phyloP scores from a whole-genome alignment of 371 early-diverging fungal genomes.

The Blakeslea trispora region DNA sequence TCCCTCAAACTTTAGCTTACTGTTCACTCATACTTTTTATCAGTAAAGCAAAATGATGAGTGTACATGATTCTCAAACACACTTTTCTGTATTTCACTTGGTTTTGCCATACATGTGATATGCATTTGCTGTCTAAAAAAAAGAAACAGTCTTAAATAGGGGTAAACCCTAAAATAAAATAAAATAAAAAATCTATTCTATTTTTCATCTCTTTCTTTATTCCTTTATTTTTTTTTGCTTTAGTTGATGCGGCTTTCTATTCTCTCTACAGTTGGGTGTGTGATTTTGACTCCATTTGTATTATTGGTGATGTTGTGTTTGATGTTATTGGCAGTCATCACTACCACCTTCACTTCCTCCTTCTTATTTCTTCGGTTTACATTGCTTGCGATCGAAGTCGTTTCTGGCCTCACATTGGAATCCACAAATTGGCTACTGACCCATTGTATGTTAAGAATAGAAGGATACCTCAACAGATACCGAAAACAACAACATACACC shows the following conservation, averaged over 20 bases:
- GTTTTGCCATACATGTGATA: no score
- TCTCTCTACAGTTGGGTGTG: slow-evolving; percentile 16
- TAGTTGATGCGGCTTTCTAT: slow-evolving; percentile 9
- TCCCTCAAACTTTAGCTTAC: no score
- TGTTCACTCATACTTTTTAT: no score
- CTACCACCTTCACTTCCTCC: slow-evolving; percentile 33
- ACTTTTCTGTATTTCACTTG: no score
- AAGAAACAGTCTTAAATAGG: no score
- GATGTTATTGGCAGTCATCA: slow-evolving; percentile 21
- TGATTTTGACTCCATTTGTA: slow-evolving; percentile 25
- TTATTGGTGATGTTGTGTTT: slow-evolving; percentile 14
- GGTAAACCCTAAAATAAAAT: no score
- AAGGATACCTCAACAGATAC: background rate
- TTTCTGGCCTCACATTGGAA: slow-evolving; percentile 28
- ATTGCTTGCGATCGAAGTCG: slow-evolving; percentile 26
- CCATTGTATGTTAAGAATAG: slow-evolving; percentile 12
- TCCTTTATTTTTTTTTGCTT: slow-evolving; percentile 1
- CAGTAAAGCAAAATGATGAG: no score
- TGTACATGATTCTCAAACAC: no score
- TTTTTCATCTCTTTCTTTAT: slow-evolving; percentile 3
- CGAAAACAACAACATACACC: background rate
- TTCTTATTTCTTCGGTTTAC: slow-evolving; percentile 29
- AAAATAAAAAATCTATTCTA: background rate
- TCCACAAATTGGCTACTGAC: slow-evolving; percentile 32
- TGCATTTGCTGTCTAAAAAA: no score